phyloP scores from a whole-genome alignment of 257 asterid genomes.

The Asclepias syriaca region DNA sequence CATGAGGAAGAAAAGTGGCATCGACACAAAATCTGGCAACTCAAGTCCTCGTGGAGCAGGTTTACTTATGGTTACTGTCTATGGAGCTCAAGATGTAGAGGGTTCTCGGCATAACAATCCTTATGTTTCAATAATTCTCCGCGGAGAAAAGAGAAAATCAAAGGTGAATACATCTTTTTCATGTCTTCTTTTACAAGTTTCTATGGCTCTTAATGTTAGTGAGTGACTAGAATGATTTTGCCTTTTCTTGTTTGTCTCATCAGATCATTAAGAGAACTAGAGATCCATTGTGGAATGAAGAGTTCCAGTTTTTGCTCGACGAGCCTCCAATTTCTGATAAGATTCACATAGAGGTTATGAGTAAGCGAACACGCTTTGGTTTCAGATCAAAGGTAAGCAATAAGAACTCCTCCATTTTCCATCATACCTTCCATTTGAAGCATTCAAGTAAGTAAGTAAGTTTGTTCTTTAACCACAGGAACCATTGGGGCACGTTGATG shows the following conservation, averaged over 20 bases:
- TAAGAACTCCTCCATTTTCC: not conserved
- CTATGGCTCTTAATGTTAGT: not conserved
- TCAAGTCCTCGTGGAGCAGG: constrained; percentile 58
- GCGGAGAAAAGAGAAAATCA: constrained; percentile 76
- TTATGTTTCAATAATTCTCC: constrained; percentile 41
- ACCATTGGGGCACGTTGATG: constrained; percentile 73
- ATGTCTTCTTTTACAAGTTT: not conserved
- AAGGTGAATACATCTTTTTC: constrained; percentile 34
- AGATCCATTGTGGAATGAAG: constrained; percentile 79
- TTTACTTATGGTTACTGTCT: constrained; percentile 57
- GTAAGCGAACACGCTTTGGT: constrained; percentile 57
- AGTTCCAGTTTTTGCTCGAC: constrained; percentile 79
- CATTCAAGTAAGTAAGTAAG: not conserved
- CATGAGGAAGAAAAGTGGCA: constrained; percentile 31
- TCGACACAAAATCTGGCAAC: constrained; percentile 35
- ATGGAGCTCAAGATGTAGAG: constrained; percentile 76
- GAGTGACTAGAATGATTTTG: not conserved
- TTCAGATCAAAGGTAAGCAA: constrained; percentile 54
- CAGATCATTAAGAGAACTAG: constrained; percentile 65
- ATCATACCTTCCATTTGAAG: not conserved
- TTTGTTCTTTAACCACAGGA: constrained; percentile 32
- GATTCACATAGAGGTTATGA: constrained; percentile 67
- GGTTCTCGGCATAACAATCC: constrained; percentile 83
- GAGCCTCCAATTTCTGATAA: constrained; percentile 77
- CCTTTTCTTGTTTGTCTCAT: not conserved